Percentiles rank a stretch among this genome's conserved stretches.
Conservation (phyloP, 164 flowering plant species). For the Kingdonia uniflora region DNA sequence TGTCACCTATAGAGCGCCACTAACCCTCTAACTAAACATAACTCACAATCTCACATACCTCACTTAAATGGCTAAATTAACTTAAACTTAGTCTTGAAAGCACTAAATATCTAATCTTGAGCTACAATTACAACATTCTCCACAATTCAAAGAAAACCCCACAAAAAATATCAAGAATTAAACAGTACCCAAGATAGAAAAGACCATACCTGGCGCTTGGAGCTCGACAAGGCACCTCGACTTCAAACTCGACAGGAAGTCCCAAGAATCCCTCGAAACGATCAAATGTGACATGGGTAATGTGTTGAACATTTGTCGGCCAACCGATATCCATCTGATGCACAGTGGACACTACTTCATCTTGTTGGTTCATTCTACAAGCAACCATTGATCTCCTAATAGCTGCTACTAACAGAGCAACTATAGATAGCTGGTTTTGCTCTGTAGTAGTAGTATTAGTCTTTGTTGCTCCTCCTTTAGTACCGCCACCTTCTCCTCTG, state of each 20-base stretch:
- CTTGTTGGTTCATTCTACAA: constrained; percentile 56
- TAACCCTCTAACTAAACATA: too few relatives aligned
- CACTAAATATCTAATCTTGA: too few relatives aligned
- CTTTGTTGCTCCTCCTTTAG: constrained; percentile 6
- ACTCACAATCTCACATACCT: too few relatives aligned
- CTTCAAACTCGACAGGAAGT: constrained; percentile 86
- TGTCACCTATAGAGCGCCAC: too few relatives aligned
- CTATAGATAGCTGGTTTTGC: constrained; percentile 53
- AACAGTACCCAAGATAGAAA: too few relatives aligned
- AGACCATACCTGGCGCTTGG: constrained; percentile 97
- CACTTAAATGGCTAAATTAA: too few relatives aligned
- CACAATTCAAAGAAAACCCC: too few relatives aligned
- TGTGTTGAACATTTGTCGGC: constrained; percentile 87
- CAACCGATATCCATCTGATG: constrained; percentile 83
- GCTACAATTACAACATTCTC: too few relatives aligned
- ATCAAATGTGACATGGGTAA: constrained; percentile 92
- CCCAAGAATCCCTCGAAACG: constrained; percentile 91
- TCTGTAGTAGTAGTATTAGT: constrained; percentile 16
- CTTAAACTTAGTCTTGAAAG: too few relatives aligned
- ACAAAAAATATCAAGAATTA: too few relatives aligned
- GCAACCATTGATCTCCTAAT: constrained; percentile 81
- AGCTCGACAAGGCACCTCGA: constrained; percentile 63
- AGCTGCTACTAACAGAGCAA: constrained; percentile 53
- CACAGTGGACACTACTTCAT: constrained; percentile 42
- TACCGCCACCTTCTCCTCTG: constrained; percentile 29